Conservation (phyloP, 176 grass and related monocot genomes). For the sorghum (Sorghum bicolor) region Sorghum_bicolor_NCBIv3 NC_012870.2:60168001-60168500, state of each 20-base stretch:
- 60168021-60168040: not conserved
- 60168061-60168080: not conserved
- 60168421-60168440: not conserved
- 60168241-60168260: not conserved
- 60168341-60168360: not conserved
- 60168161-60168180: too few species aligned
- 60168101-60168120: not conserved
- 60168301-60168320: not conserved
- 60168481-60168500: not conserved
- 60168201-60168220: not conserved
- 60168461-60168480: not conserved
- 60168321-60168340: not conserved
- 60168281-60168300: not conserved
- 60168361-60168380: not conserved
- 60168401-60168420: not conserved
- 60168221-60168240: not conserved
- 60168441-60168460: not conserved
- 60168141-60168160: not conserved
- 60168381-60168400: not conserved
- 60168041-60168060: not conserved
- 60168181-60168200: not conserved
- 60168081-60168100: not conserved
- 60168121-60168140: not conserved
- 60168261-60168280: not conserved
- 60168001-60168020: conserved; percentile 6